Evolutionary conservation across 495 filamentous ascomycete species (phyloP).

Genomic region (Penicillium parvum): DNA sequence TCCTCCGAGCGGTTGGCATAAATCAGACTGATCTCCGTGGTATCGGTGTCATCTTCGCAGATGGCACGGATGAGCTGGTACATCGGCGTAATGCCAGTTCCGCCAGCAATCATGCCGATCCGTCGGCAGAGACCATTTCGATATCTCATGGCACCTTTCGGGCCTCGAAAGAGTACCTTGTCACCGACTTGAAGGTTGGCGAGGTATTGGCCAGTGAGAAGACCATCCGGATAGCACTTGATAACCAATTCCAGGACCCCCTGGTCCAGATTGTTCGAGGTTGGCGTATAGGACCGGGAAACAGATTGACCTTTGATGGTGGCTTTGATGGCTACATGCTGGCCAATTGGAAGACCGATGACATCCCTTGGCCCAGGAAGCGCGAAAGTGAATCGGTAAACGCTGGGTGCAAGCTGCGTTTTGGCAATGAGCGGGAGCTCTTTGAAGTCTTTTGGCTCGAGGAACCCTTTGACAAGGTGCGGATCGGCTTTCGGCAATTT

Average conservation of each 20-base stretch:
- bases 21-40: constrained; percentile 40
- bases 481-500: constrained; percentile 21
- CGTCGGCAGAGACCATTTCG: constrained; percentile 22
- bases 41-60: constrained; percentile 40
- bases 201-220: constrained; percentile 38
- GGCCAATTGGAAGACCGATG: constrained; percentile 49
- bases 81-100: constrained; percentile 49
- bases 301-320: constrained; percentile 37
- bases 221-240: constrained; percentile 39
- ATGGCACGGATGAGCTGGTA: constrained; percentile 48
- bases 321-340: constrained; percentile 48
- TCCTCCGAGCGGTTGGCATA: constrained; percentile 35
- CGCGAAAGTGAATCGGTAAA: constrained; percentile 44
- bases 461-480: constrained; percentile 32
- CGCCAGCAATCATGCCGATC: constrained; percentile 42
- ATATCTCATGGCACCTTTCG: constrained; percentile 43
- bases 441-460: constrained; percentile 42
- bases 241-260: constrained; percentile 41
- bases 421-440: constrained; percentile 42
- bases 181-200: constrained; percentile 34
- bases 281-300: constrained; percentile 43
- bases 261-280: constrained; percentile 41
- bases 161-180: constrained; percentile 40
- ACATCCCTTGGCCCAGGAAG: constrained; percentile 36
- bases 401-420: constrained; percentile 36